Conservation (phyloP, 139 green algal species). For the Cymbomonas tetramitiformis region DNA sequence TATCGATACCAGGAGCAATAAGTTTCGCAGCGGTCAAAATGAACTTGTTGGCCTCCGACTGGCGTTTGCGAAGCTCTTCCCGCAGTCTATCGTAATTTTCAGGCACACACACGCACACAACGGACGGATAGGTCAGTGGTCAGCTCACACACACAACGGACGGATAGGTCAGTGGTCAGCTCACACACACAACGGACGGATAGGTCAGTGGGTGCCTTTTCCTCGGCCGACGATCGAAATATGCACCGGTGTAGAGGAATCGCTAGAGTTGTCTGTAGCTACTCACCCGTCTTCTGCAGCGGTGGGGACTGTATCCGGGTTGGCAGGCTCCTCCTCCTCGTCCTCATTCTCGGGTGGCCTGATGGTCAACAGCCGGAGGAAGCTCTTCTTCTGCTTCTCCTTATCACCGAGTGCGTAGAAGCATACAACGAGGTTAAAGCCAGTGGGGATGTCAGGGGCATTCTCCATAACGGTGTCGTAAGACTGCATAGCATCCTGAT, state of each 20-base stretch:
- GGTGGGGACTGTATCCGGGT: conserved; percentile 12
- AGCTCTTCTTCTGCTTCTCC: conserved; percentile 56
- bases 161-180: too few relatives aligned
- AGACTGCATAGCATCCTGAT: conserved; percentile 50
- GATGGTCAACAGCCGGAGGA: conserved; percentile 42
- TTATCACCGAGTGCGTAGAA: conserved; percentile 53
- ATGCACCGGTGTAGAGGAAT: too few relatives aligned
- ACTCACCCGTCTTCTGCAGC: background rate
- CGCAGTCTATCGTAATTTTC: conserved; percentile 26
- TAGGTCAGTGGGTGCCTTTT: too few relatives aligned
- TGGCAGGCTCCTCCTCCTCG: conserved; percentile 16
- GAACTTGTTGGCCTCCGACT: conserved; percentile 8
- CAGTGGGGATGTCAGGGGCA: conserved; percentile 49
- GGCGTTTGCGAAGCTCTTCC: conserved; percentile 33
- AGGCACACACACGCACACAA: background rate
- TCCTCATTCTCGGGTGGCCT: conserved; percentile 26
- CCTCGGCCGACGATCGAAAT: too few relatives aligned
- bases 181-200: background rate
- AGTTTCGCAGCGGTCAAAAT: conserved; percentile 42
- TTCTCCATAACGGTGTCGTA: conserved; percentile 51
- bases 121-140: too few relatives aligned
- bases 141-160: background rate
- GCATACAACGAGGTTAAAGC: conserved; percentile 69
- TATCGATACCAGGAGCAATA: conserved; percentile 43
- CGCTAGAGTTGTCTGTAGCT: background rate